Conservation (phyloP, 1,284 basidiomycete genomes). For the Puccinia sorghi region DNA sequence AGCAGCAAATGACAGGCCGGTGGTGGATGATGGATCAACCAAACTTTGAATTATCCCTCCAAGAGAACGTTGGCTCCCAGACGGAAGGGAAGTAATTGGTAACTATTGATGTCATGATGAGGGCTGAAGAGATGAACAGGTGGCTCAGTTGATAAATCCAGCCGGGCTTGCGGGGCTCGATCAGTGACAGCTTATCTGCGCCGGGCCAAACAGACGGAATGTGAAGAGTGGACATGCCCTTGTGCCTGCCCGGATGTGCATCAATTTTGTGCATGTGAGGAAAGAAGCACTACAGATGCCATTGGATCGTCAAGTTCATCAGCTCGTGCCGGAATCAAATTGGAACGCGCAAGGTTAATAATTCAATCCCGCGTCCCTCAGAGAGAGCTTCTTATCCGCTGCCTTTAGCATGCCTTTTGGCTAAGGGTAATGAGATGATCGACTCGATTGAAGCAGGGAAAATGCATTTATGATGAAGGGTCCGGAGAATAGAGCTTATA, state of each 20-base stretch:
- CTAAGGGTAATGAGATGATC: background rate
- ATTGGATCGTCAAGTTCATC: background rate
- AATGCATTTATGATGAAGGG: background rate
- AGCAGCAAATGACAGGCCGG: too few relatives aligned
- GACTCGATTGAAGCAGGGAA: background rate
- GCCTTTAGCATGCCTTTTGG: background rate
- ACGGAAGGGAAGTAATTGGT: conserved; percentile 3
- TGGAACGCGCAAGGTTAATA: background rate
- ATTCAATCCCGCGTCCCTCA: background rate
- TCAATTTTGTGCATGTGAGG: background rate
- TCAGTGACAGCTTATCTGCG: background rate
- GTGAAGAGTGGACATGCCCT: background rate
- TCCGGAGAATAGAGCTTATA: background rate
- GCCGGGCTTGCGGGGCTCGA: background rate
- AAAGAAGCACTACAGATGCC: background rate
- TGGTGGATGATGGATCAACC: too few relatives aligned
- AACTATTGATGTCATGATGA: background rate
- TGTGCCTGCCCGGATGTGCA: background rate
- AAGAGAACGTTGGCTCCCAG: background rate
- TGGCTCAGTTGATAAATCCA: background rate
- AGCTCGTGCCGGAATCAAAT: background rate
- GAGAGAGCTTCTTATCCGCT: background rate
- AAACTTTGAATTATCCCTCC: background rate
- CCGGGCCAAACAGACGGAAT: background rate
- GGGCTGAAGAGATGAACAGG: too few relatives aligned